Conservation (phyloP, 306 rosid species). For the Cucumis melo region DNA sequence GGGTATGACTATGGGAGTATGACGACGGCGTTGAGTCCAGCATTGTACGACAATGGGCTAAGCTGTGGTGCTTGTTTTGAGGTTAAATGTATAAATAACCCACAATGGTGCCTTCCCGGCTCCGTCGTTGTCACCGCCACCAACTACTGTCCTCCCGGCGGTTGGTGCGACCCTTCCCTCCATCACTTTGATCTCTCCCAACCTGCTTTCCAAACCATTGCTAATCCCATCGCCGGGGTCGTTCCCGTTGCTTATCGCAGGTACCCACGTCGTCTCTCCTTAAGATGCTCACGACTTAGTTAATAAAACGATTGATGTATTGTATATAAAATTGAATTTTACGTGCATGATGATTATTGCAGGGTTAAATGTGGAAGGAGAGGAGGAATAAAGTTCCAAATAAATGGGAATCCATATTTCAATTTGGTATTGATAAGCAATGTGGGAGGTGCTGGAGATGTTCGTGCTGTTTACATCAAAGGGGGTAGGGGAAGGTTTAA, state of each 20-base stretch:
- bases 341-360: too few species aligned
- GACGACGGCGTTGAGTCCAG: constrained; percentile 57
- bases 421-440: constrained; percentile 10
- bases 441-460: constrained; percentile 13
- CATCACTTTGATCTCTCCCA: constrained; percentile 21
- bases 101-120: constrained; percentile 33
- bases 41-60: constrained; percentile 43
- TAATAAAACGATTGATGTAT: too few species aligned
- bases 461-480: constrained; percentile 23
- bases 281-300: too few species aligned
- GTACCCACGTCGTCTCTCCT: not conserved
- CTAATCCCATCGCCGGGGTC: constrained; percentile 7
- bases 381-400: constrained; percentile 7
- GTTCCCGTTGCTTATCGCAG: constrained; percentile 14
- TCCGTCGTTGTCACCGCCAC: constrained; percentile 52
- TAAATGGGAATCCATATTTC: constrained; percentile 9
- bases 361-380: not conserved
- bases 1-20: constrained; percentile 34
- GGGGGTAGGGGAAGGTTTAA: constrained; percentile 43
- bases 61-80: constrained; percentile 61
- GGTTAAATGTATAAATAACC: constrained; percentile 36
- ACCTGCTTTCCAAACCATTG: constrained; percentile 11
- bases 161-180: constrained; percentile 23
- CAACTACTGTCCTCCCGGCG: constrained; percentile 53
- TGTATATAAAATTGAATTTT: too few species aligned